These are phyloP conservation scores for Neurospora sp. DNA, from an alignment of 495 filamentous ascomycete genomes.

Conservation along the genomic window DNA sequence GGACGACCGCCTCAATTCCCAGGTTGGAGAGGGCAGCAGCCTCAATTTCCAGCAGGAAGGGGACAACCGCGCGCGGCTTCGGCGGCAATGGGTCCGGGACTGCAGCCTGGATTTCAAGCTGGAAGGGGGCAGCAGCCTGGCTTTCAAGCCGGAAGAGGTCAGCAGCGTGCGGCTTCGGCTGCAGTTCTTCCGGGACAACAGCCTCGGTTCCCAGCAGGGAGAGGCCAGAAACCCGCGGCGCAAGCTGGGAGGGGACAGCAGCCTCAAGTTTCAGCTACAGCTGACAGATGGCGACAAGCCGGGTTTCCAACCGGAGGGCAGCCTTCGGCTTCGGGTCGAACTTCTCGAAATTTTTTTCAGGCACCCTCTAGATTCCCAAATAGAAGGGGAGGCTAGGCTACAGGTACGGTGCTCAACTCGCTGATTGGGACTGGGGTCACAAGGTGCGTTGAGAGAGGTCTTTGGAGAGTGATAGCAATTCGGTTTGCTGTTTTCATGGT, in stretches of 20 bases:
- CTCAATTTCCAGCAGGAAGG: background rate
- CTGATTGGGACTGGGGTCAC: background rate
- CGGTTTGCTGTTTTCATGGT: background rate
- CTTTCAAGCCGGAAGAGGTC: background rate
- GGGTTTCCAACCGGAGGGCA: background rate
- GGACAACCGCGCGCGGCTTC: background rate
- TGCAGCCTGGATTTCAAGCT: background rate
- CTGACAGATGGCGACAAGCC: background rate
- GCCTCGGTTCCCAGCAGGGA: background rate
- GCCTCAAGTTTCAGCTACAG: background rate
- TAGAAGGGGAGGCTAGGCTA: background rate
- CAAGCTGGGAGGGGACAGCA: background rate
- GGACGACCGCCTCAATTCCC: background rate
- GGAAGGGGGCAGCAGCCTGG: background rate
- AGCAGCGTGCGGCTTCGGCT: background rate
- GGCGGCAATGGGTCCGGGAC: background rate
- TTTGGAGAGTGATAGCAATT: background rate
- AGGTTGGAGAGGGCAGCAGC: background rate
- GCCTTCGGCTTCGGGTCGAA: background rate
- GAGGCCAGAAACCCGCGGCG: background rate
- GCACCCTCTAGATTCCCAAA: background rate
- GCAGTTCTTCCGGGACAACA: background rate
- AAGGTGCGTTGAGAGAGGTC: background rate
- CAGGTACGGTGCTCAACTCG: background rate
- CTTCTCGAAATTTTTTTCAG: background rate